A percentile compares a stretch with the other conserved stretches of the same genome.
These are phyloP conservation scores for Phlebiopsis flavidoalba DNA, from an alignment of 768 basidiomycete genomes.

Conservation along the genomic window DNA sequence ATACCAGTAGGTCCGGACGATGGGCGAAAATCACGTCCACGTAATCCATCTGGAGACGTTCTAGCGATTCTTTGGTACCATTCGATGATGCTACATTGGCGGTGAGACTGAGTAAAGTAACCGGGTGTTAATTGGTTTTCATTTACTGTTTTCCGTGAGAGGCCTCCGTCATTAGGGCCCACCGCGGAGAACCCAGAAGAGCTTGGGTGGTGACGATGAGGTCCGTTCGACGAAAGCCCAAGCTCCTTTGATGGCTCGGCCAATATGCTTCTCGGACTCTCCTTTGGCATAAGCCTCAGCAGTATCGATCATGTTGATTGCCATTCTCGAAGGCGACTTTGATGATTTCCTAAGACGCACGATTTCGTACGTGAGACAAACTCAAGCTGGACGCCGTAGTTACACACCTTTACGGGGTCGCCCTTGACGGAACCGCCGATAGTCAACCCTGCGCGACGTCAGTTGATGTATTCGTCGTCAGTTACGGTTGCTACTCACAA, in stretches of 20 bases:
- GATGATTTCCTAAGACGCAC: conserved; percentile 56
- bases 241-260: conserved; percentile 74
- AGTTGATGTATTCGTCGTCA: neutral
- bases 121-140: neutral
- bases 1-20: conserved; percentile 53
- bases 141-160: conserved; percentile 59
- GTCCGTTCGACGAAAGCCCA: conserved; percentile 56
- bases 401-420: conserved; percentile 58
- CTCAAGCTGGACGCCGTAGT: neutral
- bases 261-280: conserved; percentile 70
- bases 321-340: conserved; percentile 71
- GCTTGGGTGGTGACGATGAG: conserved; percentile 75
- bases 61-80: conserved; percentile 61
- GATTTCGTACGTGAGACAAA: neutral
- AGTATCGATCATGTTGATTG: conserved; percentile 69
- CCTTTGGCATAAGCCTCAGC: conserved; percentile 65
- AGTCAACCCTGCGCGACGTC: conserved; percentile 39
- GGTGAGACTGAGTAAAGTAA: neutral
- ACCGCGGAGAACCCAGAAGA: conserved; percentile 62
- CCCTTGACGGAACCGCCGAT: conserved; percentile 62
- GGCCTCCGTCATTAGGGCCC: conserved; percentile 52
- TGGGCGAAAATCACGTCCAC: conserved; percentile 73
- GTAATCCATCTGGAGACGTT: conserved; percentile 69
- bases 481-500: conserved; percentile 32
- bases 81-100: conserved; percentile 56